Evolutionary conservation across 1,284 basidiomycete genomes (phyloP).

Genomic region (Anthracocystis panici-leucophaei): DNA sequence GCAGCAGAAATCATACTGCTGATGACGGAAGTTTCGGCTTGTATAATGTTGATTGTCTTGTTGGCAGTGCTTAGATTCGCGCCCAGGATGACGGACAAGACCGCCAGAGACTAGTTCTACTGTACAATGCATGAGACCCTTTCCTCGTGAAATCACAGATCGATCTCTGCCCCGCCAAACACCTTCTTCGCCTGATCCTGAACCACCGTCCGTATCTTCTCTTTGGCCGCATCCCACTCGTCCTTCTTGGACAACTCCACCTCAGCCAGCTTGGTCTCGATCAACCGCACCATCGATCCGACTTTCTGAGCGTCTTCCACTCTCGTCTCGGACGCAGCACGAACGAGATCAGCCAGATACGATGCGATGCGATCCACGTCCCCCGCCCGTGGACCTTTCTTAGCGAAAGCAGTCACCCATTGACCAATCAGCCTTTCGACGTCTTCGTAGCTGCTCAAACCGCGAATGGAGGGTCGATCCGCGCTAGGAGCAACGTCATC

Average conservation of each 20-base stretch:
- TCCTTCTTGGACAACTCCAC: conserved; percentile 1
- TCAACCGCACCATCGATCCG: conserved; percentile 15
- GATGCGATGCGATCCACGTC: conserved; percentile 49
- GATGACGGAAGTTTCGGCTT: not conserved
- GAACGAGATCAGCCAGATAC: conserved; percentile 28
- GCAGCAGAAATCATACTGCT: not conserved
- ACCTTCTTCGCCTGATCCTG: conserved; percentile 12
- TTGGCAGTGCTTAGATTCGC: not conserved
- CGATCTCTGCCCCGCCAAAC: conserved; percentile 28
- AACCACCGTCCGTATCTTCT: conserved; percentile 7
- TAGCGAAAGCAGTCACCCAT: conserved; percentile 48
- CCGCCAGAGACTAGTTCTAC: too few species aligned
- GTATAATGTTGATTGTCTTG: not conserved
- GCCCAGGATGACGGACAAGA: too few species aligned
- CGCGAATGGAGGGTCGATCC: conserved; percentile 29
- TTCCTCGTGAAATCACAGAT: too few species aligned
- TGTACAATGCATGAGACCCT: too few species aligned
- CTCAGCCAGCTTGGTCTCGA: conserved; percentile 3
- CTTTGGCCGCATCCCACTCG: conserved; percentile 25
- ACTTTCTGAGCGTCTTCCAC: conserved; percentile 36
- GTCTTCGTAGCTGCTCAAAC: conserved; percentile 25
- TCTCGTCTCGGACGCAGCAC: not conserved
- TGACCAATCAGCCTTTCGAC: conserved; percentile 30
- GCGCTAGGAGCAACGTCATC: not conserved
- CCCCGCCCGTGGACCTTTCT: conserved; percentile 40